Base-by-base conservation (phyloP, 208 protist species). In the Leishmania mexicana region DNA sequence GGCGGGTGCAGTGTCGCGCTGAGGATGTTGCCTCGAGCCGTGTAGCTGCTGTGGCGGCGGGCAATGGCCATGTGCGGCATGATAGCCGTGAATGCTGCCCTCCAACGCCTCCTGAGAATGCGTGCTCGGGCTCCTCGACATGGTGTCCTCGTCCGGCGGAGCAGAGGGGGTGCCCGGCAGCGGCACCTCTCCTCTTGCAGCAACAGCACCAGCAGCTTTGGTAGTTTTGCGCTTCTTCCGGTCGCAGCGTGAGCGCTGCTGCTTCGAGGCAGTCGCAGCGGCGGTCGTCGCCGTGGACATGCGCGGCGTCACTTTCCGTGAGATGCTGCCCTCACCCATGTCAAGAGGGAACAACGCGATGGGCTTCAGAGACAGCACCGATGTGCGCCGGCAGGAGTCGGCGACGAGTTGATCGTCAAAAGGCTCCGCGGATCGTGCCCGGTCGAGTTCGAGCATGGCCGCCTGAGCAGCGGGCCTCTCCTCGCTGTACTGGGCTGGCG, bases 371-470 rank as follows among this genome's bases (percentile, higher is more conserved):
- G 75, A 38, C 21, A 17, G 11, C 6, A 51, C 80, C 45, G 75
- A 7, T 4, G 75, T 76, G 58, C 28, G 8, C 15, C 51, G 17
- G 38, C 38, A 1, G 3, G 17, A 3, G 57, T 40, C 28, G 49
- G 1, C 13, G 35, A 65, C 6, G 57, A 2, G 49, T 51, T 73
- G 13, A 53, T 85, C 77, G n/a, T 78, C 80, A 57, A 83, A 88
- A 11, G 85, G 85, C 76, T 85, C 85, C 8, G 76, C 49, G 2
- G 85, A 85, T 8, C 79, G 85, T 0, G 62, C 78, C 15, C 74
- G 76, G 45, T 81, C 71, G 11, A 80, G n/a, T 24, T 17, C 54
- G 31, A 38, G 8, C 35, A 40, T 31, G 11, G 62, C 49, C 0
- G 40, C 71, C 64, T 49, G 76, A 2, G 81, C 2, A 47, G 31